Evolutionary conservation across 1,139 yeast genomes (phyloP).

Genomic region (Pichia sorboxylosa): DNA sequence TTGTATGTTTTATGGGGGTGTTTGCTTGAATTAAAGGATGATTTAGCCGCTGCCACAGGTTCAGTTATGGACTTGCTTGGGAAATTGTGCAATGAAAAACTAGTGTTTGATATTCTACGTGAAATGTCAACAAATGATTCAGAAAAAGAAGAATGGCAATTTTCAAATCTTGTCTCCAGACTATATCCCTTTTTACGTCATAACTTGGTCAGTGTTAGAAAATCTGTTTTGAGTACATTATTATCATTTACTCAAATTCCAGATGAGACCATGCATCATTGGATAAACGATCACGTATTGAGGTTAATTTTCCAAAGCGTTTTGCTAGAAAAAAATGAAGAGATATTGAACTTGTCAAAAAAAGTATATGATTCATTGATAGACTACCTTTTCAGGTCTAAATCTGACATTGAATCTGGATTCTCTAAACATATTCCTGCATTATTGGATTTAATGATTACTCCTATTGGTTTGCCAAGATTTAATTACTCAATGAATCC

Average conservation of each 20-base stretch:
- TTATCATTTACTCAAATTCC: constrained; percentile 64
- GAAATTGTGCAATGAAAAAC: constrained; percentile 70
- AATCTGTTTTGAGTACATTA: constrained; percentile 75
- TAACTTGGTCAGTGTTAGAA: constrained; percentile 83
- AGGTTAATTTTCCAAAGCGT: constrained; percentile 79
- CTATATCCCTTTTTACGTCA: constrained; percentile 89
- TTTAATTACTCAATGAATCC: constrained; percentile 80
- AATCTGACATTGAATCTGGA: constrained; percentile 33
- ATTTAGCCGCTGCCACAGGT: constrained; percentile 87
- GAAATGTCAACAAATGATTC: constrained; percentile 33
- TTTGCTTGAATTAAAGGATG: constrained; percentile 74
- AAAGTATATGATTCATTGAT: constrained; percentile 52
- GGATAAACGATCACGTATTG: constrained; percentile 68
- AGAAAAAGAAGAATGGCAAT: constrained; percentile 36
- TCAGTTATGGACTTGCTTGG: constrained; percentile 92
- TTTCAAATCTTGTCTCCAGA: constrained; percentile 75
- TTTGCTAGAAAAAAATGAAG: constrained; percentile 75
- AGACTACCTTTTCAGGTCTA: constrained; percentile 29
- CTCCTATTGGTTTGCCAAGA: constrained; percentile 91
- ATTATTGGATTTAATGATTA: constrained; percentile 61
- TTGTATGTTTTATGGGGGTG: constrained; percentile 82
- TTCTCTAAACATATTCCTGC: constrained; percentile 48
- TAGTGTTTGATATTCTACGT: constrained; percentile 64
- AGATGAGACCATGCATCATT: constrained; percentile 49
- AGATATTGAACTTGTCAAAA: constrained; percentile 54